A percentile compares a stretch with the other conserved stretches of the same genome.
These are phyloP conservation scores for Ilex asprella DNA, from an alignment of 257 asterid species.

Conservation along the genomic window DNA sequence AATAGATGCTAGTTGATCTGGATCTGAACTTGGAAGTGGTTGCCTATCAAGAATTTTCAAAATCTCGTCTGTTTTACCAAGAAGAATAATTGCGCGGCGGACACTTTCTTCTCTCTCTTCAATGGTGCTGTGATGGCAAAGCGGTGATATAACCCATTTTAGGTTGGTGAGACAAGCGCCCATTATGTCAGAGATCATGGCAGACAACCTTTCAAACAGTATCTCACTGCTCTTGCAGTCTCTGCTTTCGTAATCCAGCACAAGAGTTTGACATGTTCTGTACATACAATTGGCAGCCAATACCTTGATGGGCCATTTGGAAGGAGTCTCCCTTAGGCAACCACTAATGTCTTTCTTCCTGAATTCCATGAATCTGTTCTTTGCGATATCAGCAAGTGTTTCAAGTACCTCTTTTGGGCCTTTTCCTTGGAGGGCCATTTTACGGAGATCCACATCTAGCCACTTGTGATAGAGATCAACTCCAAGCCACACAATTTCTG, in stretches of 20 bases:
- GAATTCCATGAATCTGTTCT: constrained; percentile 36
- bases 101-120: constrained; percentile 49
- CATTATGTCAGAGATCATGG: constrained; percentile 44
- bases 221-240: constrained; percentile 24
- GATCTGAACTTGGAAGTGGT: constrained; percentile 35
- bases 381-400: constrained; percentile 48
- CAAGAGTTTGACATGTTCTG: constrained; percentile 59
- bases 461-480: constrained; percentile 63
- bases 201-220: constrained; percentile 34
- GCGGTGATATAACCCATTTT: constrained; percentile 43
- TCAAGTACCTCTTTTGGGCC: constrained; percentile 36
- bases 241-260: constrained; percentile 22
- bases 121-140: constrained; percentile 47
- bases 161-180: constrained; percentile 74
- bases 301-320: constrained; percentile 55
- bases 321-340: constrained; percentile 36
- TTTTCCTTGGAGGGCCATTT: constrained; percentile 28
- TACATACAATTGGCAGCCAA: constrained; percentile 78
- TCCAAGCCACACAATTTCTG: constrained; percentile 52
- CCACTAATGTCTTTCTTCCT: constrained; percentile 21
- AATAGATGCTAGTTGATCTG: constrained; percentile 34
- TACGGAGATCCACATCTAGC: constrained; percentile 57
- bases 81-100: constrained; percentile 43
- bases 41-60: constrained; percentile 49
- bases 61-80: constrained; percentile 56